Percentiles rank a stretch among this genome's conserved stretches.
Conservation (phyloP, 208 protist species). For the Trypanosoma melophagium region DNA sequence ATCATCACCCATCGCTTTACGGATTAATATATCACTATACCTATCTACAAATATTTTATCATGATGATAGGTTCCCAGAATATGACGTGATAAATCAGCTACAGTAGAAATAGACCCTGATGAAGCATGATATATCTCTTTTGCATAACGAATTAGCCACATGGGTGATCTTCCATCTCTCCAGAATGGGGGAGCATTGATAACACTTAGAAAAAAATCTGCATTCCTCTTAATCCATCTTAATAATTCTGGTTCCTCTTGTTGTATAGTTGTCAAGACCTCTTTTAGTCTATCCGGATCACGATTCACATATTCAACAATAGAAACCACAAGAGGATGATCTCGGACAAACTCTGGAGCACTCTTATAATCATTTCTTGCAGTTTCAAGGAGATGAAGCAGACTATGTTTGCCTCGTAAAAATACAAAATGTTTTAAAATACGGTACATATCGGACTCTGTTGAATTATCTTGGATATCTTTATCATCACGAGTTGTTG, state of each 20-base stretch:
- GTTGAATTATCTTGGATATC: background rate
- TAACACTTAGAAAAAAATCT: constrained; percentile 40
- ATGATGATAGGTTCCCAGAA: background rate
- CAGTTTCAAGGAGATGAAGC: constrained; percentile 10
- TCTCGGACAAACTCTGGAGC: constrained; percentile 36
- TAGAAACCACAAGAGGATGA: constrained; percentile 58
- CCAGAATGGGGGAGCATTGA: constrained; percentile 21
- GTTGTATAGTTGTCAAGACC: constrained; percentile 44
- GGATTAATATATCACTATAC: background rate
- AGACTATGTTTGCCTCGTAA: constrained; percentile 16
- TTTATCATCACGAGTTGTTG: background rate
- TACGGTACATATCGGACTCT: constrained; percentile 4
- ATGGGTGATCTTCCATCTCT: constrained; percentile 21
- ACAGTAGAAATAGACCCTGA: no score
- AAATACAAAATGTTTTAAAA: constrained; percentile 20
- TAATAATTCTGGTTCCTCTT: constrained; percentile 47
- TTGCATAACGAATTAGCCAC: constrained; percentile 21
- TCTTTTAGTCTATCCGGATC: constrained; percentile 39
- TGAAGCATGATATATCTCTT: constrained; percentile 5
- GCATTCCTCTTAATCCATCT: constrained; percentile 52
- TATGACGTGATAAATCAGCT: background rate
- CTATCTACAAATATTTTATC: background rate
- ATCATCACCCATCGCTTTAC: no score
- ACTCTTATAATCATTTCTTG: constrained; percentile 7
- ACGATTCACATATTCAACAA: constrained; percentile 47